Base-by-base conservation (phyloP, 2,329 filamentous ascomycete genomes). In the Aaosphaeria arxii region DNA sequence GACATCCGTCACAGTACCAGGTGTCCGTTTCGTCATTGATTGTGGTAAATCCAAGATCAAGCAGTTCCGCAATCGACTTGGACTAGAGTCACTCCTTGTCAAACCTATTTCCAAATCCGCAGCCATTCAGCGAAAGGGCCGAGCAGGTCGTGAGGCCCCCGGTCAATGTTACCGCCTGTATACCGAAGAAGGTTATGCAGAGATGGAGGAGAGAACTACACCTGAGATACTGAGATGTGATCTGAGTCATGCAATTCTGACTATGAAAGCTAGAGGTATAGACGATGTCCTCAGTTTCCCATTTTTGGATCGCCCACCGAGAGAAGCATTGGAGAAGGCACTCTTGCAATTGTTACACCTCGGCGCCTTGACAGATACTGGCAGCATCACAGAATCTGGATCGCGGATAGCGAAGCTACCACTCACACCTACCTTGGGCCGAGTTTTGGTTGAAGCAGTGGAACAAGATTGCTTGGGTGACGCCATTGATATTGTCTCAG, bases 11-110 rank as follows among this genome's bases (percentile, higher is more conserved):
- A 99, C 94, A 0, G 91, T 99, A 0, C 88, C 92, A 0, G 94
- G 94, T 2, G 91, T 99, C 5, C 84, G 89, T 4, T 94, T 88
- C 58, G 92, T 99, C 7, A 81, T 99, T 17, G 94, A 99, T 64
- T 88, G 88, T 47, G 94, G 94, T 41, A 96, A 96, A 62, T 89
- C 88, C 6, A 99, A 99, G 67, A 82, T 95, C 55, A 96, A 96
- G 71, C 88, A 95, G 56, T 99, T 91, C 66, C 86, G 91, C 11
- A 83, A 87, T 11, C 81, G 86, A 1, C 79, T 97, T 0, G 91
- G 91, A 5, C 85, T 99, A 63, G 92, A 97, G 59, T 96, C 92
- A 0, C 80, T 99, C 1, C 79, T 97, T 1, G 86, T 89, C 2
- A 95, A 95, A 55, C 86, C 91, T 0, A 94, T 99, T 31, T 96